Percentiles rank a stretch among this genome's conserved stretches.
These are phyloP conservation scores for Apocynum venetum DNA, from an alignment of 257 asterid genomes.

Conservation along the genomic window DNA sequence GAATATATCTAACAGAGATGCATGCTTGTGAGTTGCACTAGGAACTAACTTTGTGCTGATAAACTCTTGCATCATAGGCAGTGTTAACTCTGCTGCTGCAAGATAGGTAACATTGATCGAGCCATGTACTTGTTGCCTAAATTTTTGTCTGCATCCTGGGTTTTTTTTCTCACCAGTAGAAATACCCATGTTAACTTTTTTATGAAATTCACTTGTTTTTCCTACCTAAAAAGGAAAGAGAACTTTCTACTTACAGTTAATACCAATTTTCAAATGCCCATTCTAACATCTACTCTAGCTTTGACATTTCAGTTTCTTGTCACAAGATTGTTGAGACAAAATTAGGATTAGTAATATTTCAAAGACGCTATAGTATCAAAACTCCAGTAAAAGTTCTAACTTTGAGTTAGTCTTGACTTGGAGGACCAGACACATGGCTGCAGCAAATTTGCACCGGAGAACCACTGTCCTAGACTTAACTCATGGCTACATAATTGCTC, in stretches of 20 bases:
- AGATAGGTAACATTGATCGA: neutral
- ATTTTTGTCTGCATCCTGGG: neutral
- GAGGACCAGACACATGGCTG: neutral
- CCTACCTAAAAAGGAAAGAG: neutral
- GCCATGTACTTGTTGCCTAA: neutral
- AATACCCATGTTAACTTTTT: neutral
- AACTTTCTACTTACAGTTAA: neutral
- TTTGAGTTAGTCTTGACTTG: neutral
- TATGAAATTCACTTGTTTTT: neutral
- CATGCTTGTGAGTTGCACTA: neutral
- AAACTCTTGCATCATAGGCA: neutral
- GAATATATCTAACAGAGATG: neutral
- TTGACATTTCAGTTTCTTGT: neutral
- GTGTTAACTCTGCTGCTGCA: neutral
- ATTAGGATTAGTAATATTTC: neutral
- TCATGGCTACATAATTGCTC: neutral
- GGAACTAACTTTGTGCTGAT: neutral
- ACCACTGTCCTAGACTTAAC: neutral
- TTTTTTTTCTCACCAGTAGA: neutral
- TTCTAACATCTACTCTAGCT: neutral
- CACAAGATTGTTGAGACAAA: neutral
- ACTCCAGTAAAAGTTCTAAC: neutral
- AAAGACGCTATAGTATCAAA: too few relatives aligned
- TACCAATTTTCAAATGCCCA: neutral
- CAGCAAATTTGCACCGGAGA: neutral